Percentiles rank a stretch among this genome's conserved stretches.
These are phyloP conservation scores for Fusarium aywerte DNA, from an alignment of 2,329 filamentous ascomycete species.

Conservation along the genomic window DNA sequence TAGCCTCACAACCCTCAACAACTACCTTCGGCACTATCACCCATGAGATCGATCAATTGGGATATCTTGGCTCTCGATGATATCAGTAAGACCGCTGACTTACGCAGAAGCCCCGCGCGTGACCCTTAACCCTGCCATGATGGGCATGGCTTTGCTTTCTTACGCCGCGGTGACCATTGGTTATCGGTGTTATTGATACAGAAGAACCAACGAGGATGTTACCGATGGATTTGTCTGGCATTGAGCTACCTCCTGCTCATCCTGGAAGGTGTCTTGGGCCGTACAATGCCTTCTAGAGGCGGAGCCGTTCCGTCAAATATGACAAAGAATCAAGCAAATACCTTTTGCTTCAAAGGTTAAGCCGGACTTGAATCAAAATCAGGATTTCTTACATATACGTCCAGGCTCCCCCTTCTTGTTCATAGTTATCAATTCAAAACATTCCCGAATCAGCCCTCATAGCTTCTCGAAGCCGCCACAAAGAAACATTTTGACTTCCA, in stretches of 20 bases:
- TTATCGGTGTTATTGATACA: conserved; percentile 17
- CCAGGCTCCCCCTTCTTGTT: conserved; percentile 19
- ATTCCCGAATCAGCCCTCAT: conserved; percentile 9
- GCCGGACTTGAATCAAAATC: conserved; percentile 31
- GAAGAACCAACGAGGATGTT: conserved; percentile 29
- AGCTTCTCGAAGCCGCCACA: conserved; percentile 28
- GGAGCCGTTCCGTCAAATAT: conserved; percentile 44
- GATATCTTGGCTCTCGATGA: conserved; percentile 39
- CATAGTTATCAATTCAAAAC: conserved; percentile 12
- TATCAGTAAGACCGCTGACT: conserved; percentile 42
- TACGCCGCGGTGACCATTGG: conserved; percentile 40
- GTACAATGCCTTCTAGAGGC: conserved; percentile 41
- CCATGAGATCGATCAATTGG: conserved; percentile 31
- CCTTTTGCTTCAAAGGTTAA: conserved; percentile 34
- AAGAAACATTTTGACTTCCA: conserved; percentile 18
- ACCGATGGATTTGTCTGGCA: conserved; percentile 21
- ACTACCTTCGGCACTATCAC: conserved; percentile 42
- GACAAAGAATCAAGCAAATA: conserved; percentile 25
- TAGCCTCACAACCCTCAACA: conserved; percentile 38
- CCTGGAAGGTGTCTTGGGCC: conserved; percentile 41
- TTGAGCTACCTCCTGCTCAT: conserved; percentile 21
- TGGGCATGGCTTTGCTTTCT: conserved; percentile 35
- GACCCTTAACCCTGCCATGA: conserved; percentile 38
- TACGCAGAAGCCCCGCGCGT: conserved; percentile 43
- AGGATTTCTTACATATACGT: conserved; percentile 43